Percentiles rank a stretch among this genome's conserved stretches.
These are phyloP conservation scores for Phytophthora tentaculata DNA, from an alignment of 352 stramenopile species.

Conservation along the genomic window DNA sequence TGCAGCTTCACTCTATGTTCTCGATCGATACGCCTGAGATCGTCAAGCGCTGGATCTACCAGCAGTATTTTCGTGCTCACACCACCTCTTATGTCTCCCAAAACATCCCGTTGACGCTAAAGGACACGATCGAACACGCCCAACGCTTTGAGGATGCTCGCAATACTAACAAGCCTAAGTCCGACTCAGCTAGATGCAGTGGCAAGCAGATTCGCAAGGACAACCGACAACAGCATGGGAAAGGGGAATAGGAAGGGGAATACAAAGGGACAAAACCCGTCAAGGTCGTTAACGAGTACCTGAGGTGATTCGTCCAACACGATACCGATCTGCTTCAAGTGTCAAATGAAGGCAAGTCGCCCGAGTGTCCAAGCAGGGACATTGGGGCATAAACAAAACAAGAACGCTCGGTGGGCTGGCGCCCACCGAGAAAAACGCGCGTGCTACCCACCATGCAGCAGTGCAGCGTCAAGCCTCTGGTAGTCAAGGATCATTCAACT, in stretches of 20 bases:
- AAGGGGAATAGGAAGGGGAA: too few relatives aligned
- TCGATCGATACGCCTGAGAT: not conserved
- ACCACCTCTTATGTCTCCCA: not conserved
- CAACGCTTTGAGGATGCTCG: not conserved
- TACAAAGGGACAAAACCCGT: not conserved
- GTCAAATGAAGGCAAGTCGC: not conserved
- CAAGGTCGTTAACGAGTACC: not conserved
- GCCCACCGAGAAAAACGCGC: not conserved
- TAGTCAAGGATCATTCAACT: not conserved
- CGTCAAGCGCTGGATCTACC: conserved; percentile 12
- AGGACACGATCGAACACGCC: not conserved
- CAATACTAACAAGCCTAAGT: too few relatives aligned
- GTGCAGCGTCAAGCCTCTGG: not conserved
- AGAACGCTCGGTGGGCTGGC: conserved; percentile 6
- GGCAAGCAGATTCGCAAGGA: not conserved
- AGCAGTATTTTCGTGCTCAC: not conserved
- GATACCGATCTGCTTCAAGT: not conserved
- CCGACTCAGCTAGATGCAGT: too few relatives aligned
- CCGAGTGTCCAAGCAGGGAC: not conserved
- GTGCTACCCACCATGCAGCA: not conserved
- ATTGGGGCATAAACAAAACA: not conserved
- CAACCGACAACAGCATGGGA: too few relatives aligned
- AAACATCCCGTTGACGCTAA: not conserved
- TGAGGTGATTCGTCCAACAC: not conserved
- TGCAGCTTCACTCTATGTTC: not conserved